Percentiles rank a stretch among this genome's conserved stretches.
Conservation (phyloP, 2,329 filamentous ascomycete species). For the Alternaria infectoria region DNA sequence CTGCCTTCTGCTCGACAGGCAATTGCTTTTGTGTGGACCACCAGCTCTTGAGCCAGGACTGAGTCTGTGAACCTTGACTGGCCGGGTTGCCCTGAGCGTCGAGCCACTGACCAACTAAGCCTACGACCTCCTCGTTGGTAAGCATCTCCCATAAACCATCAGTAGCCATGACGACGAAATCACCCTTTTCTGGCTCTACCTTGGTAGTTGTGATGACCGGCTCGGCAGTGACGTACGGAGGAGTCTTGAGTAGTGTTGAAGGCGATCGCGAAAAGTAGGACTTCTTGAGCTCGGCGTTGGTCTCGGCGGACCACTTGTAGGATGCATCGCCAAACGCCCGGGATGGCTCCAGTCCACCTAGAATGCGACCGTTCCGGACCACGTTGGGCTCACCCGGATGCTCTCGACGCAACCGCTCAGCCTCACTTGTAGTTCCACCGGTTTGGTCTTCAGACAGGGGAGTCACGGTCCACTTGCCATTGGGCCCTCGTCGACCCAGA, state of each 20-base stretch:
- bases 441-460: conserved; percentile 93
- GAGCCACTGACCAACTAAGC: conserved; percentile 95
- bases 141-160: conserved; percentile 99
- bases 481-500: conserved; percentile 76
- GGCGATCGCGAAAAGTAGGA: conserved; percentile 88
- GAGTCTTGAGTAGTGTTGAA: conserved; percentile 80
- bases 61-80: conserved; percentile 46
- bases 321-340: conserved; percentile 94
- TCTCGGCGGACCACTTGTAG: conserved; percentile 93
- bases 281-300: conserved; percentile 79
- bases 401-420: conserved; percentile 77
- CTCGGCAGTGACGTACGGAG: conserved; percentile 96
- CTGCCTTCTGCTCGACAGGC: conserved; percentile 73
- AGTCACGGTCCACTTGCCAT: conserved; percentile 91
- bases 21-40: conserved; percentile 64
- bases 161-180: conserved; percentile 95
- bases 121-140: conserved; percentile 96
- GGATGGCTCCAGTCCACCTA: conserved; percentile 90
- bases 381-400: conserved; percentile 91
- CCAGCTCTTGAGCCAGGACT: conserved; percentile 77
- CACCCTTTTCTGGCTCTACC: conserved; percentile 85
- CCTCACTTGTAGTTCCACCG: conserved; percentile 85
- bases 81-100: conserved; percentile 69
- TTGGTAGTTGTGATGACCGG: conserved; percentile 93
- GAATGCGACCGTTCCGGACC: conserved; percentile 84